Conservation (phyloP, 768 basidiomycete species). For the Pleurotus tuoliensis region DNA sequence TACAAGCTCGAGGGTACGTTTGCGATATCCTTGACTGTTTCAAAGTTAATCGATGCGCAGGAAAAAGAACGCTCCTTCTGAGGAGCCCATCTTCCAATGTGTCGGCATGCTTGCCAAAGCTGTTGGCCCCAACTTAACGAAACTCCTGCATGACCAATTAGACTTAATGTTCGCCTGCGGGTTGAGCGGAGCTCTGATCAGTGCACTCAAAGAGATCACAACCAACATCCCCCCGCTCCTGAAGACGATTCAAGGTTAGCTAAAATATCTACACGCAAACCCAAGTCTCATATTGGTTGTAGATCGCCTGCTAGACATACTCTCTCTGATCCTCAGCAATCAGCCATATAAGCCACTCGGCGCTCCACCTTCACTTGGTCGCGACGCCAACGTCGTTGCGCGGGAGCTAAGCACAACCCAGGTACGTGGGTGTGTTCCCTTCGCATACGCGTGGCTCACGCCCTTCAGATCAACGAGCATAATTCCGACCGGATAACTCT, state of each 20-base stretch:
- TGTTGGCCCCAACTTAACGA: constrained; percentile 94
- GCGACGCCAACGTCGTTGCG: constrained; percentile 47
- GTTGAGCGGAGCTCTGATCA: constrained; percentile 81
- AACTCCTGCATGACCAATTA: constrained; percentile 92
- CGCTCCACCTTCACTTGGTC: constrained; percentile 62
- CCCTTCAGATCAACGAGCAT: constrained; percentile 46
- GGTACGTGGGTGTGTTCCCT: constrained; percentile 22
- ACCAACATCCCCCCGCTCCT: constrained; percentile 86
- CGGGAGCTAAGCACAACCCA: constrained; percentile 52
- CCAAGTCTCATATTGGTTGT: neutral
- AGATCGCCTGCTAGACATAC: constrained; percentile 88
- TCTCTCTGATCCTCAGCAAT: constrained; percentile 78
- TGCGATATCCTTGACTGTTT: neutral
- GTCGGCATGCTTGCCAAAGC: constrained; percentile 94
- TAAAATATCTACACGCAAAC: neutral
- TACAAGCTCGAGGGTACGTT: constrained; percentile 78
- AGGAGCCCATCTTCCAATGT: constrained; percentile 97
- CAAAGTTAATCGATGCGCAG: constrained; percentile 23
- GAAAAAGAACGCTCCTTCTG: constrained; percentile 87
- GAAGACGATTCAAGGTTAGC: constrained; percentile 84
- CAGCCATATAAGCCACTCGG: constrained; percentile 87
- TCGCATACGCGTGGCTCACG: constrained; percentile 1
- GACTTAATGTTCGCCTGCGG: constrained; percentile 96
- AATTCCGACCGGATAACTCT: constrained; percentile 69
- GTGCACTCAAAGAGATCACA: constrained; percentile 82